These are phyloP conservation scores for Cryphonectria carpinicola DNA, from an alignment of 2,329 filamentous ascomycete species.

Conservation along the genomic window DNA sequence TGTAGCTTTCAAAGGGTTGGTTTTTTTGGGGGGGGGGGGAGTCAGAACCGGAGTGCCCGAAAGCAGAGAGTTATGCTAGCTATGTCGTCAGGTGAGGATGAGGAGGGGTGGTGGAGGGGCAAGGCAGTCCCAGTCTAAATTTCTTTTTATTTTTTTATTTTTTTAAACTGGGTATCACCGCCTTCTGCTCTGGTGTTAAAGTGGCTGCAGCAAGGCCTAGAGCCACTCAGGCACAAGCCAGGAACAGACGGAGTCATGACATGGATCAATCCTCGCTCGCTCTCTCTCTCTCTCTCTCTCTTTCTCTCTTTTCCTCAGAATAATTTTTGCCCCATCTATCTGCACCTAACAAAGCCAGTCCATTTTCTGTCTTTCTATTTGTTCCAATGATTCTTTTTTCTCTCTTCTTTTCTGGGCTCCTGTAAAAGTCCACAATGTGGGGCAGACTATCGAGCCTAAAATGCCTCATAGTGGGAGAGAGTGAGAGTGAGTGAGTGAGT, in stretches of 20 bases:
- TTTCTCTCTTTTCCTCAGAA: not conserved
- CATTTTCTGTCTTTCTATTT: not conserved
- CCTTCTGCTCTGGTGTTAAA: not conserved
- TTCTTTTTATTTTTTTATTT: not conserved
- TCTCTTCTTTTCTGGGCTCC: not conserved
- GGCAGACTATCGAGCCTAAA: not conserved
- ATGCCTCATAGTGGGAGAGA: not conserved
- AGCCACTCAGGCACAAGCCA: not conserved
- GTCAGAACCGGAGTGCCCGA: not conserved
- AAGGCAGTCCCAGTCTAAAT: not conserved
- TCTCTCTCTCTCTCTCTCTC: not conserved
- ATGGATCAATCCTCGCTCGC: not conserved
- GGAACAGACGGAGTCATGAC: not conserved
- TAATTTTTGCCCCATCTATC: too few relatives aligned
- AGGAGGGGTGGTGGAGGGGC: not conserved
- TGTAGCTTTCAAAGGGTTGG: not conserved
- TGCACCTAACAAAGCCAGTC: too few relatives aligned
- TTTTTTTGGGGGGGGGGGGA: not conserved
- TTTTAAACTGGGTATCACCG: not conserved
- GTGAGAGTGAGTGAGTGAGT: too few relatives aligned
- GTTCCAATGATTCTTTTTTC: not conserved
- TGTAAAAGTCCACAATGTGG: not conserved
- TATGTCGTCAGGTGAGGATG: not conserved
- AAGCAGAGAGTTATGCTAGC: not conserved
- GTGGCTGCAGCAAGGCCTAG: not conserved